Conservation (phyloP, 1,284 basidiomycete species). For the Apiotrichum domesticum region DNA sequence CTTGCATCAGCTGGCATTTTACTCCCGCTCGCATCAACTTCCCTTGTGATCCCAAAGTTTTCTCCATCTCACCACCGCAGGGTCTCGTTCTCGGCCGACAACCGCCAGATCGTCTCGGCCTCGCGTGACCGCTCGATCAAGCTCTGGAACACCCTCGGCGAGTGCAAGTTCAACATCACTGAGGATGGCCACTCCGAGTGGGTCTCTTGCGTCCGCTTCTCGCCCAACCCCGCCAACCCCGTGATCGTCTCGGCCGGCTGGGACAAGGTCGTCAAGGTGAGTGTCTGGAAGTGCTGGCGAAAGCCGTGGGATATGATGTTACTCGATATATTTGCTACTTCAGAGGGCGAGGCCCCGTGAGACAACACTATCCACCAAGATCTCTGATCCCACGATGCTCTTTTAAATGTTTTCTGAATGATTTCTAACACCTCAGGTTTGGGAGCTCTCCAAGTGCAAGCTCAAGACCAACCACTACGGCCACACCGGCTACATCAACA, state of each 20-base stretch:
- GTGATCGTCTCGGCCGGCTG: conserved; percentile 99
- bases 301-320: conserved; percentile 49
- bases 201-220: conserved; percentile 99
- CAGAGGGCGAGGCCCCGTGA: conserved; percentile 66
- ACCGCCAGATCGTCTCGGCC: conserved; percentile 97
- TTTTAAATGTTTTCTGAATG: not conserved
- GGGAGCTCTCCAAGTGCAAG: conserved; percentile 99
- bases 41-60: not conserved
- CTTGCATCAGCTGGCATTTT: not conserved
- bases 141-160: conserved; percentile 99
- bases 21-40: not conserved
- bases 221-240: conserved; percentile 95
- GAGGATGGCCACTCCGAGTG: conserved; percentile 97
- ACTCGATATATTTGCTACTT: conserved; percentile 74
- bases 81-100: conserved; percentile 95
- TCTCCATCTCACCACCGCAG: conserved; percentile 11
- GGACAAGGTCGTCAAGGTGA: conserved; percentile 99
- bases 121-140: conserved; percentile 97
- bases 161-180: conserved; percentile 99
- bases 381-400: conserved; percentile 54
- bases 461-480: conserved; percentile 99
- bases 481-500: conserved; percentile 99
- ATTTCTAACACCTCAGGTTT: conserved; percentile 60
- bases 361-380: conserved; percentile 67
- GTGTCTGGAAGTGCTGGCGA: conserved; percentile 33